Conservation (phyloP, 768 basidiomycete genomes). For the Trametes villosa region DNA sequence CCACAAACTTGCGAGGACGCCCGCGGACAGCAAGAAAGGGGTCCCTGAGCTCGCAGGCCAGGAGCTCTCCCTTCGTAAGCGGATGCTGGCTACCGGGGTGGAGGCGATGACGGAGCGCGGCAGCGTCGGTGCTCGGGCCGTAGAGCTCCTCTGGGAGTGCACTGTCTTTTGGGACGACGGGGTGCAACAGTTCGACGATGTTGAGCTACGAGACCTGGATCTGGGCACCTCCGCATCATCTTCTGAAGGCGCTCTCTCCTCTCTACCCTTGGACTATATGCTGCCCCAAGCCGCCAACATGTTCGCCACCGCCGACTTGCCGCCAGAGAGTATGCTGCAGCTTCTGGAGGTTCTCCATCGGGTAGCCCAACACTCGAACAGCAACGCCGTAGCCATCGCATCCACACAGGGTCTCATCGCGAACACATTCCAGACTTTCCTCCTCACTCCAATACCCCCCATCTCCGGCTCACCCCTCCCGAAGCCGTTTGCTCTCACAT, state of each 20-base stretch:
- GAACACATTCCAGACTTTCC: conserved; percentile 56
- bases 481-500: conserved; percentile 55
- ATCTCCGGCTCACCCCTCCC: conserved; percentile 37
- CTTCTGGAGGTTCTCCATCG: conserved; percentile 63
- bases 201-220: conserved; percentile 48
- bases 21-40: conserved; percentile 39
- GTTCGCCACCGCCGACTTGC: conserved; percentile 46
- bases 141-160: conserved; percentile 77
- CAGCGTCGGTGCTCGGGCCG: conserved; percentile 65
- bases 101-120: conserved; percentile 70
- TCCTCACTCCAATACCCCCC: conserved; percentile 56
- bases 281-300: conserved; percentile 54
- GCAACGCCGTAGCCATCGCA: conserved; percentile 54
- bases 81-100: conserved; percentile 67
- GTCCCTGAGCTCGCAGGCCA: conserved; percentile 40
- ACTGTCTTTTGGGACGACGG: conserved; percentile 66
- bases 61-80: conserved; percentile 53
- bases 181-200: conserved; percentile 39
- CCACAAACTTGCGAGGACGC: conserved; percentile 34
- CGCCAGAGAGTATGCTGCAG: conserved; percentile 54
- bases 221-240: conserved; percentile 29
- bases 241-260: conserved; percentile 33
- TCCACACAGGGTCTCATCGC: conserved; percentile 56
- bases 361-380: conserved; percentile 62
- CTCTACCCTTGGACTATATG: conserved; percentile 47